Percentiles rank a stretch among this genome's conserved stretches.
Evolutionary conservation across 306 rosid genomes (phyloP).

Genomic region (Trifolium subterraneum): DNA sequence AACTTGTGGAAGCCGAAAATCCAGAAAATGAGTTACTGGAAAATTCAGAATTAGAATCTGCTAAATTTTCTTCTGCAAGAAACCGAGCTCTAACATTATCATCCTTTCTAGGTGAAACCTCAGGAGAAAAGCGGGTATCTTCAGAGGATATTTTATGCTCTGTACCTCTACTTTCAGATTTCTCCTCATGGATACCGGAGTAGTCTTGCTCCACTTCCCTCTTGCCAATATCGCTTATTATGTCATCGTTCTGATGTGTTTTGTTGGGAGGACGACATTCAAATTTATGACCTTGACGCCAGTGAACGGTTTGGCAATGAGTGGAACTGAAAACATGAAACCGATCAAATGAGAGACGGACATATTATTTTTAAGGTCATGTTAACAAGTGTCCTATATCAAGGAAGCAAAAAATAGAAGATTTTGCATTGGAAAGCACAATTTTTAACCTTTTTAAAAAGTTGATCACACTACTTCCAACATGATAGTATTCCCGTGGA

Average conservation of each 20-base stretch:
- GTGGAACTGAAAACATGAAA: conserved; percentile 67
- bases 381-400: no score
- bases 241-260: conserved; percentile 32
- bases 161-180: conserved; percentile 36
- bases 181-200: conserved; percentile 42
- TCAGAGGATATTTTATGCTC: conserved; percentile 33
- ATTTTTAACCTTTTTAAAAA: no score
- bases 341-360: background rate
- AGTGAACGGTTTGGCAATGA: conserved; percentile 87
- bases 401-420: no score
- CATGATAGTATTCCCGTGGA: no score
- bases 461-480: no score
- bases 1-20: conserved; percentile 59
- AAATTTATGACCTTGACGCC: conserved; percentile 93
- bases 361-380: background rate
- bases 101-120: conserved; percentile 49
- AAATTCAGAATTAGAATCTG: conserved; percentile 58
- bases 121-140: conserved; percentile 43
- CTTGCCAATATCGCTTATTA: conserved; percentile 43
- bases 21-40: conserved; percentile 82
- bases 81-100: conserved; percentile 51
- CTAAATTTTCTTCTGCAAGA: conserved; percentile 47
- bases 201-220: conserved; percentile 48
- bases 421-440: no score
- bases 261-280: conserved; percentile 70